Percentiles rank a stretch among this genome's conserved stretches.
phyloP scores from a whole-genome alignment of 305 asterid species.

The Solanum hybrid region DNA sequence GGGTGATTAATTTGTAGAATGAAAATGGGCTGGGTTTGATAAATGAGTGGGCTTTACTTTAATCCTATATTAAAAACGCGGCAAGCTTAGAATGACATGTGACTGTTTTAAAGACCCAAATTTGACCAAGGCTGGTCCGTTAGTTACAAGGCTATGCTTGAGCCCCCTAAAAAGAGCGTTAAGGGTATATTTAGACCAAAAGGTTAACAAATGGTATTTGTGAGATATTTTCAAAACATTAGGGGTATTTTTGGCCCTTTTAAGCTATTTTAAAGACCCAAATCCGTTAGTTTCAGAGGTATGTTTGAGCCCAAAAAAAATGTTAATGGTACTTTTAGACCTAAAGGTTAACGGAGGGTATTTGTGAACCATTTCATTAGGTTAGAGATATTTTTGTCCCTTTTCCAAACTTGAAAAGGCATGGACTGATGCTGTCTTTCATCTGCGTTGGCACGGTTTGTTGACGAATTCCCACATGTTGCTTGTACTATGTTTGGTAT shows the following conservation, averaged over 20 bases:
- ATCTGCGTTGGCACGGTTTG: not conserved
- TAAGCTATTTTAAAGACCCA: not conserved
- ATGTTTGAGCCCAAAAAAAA: not conserved
- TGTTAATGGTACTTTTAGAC: conserved; percentile 2
- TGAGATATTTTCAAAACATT: not conserved
- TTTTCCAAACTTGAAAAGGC: not conserved
- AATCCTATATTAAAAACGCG: not conserved
- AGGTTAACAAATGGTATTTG: not conserved
- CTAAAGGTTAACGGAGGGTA: not conserved
- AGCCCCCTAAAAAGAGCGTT: not conserved
- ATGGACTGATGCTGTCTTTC: not conserved
- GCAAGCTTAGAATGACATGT: not conserved
- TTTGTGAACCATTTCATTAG: not conserved
- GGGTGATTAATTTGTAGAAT: not conserved
- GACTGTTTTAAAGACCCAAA: not conserved
- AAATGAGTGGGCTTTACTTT: not conserved
- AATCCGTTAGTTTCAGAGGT: not conserved
- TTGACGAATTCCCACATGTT: not conserved
- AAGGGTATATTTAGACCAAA: not conserved
- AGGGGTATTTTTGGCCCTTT: not conserved
- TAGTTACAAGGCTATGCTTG: not conserved
- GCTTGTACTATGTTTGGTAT: not conserved
- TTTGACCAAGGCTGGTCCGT: not conserved
- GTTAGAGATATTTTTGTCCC: not conserved
- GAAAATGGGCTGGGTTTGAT: not conserved